Evolutionary conservation across 2,329 filamentous ascomycete species (phyloP).

Genomic region (Colletotrichum lini): DNA sequence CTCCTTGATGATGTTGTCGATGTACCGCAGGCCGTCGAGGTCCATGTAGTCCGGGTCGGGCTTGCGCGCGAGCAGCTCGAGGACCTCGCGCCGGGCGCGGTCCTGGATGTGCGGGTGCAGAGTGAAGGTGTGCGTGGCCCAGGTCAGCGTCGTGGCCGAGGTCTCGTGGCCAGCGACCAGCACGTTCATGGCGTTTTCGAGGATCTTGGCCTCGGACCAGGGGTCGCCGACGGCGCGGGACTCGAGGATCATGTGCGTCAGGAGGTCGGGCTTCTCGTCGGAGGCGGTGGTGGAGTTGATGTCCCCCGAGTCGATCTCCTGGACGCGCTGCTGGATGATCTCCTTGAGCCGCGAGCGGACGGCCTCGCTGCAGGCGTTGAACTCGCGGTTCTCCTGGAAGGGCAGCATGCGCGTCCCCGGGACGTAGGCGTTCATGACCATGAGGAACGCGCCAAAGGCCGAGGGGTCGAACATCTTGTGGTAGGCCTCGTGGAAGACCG

Average conservation of each 20-base stretch:
- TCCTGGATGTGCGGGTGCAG: conserved; percentile 54
- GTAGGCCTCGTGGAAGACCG: conserved; percentile 49
- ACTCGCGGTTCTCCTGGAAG: conserved; percentile 53
- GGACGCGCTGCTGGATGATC: conserved; percentile 47
- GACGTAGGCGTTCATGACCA: conserved; percentile 50
- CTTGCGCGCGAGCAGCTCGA: conserved; percentile 55
- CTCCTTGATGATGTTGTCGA: conserved; percentile 61
- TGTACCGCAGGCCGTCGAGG: conserved; percentile 56
- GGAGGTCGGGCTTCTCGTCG: conserved; percentile 46
- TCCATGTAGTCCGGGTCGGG: conserved; percentile 54
- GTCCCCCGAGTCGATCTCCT: conserved; percentile 39
- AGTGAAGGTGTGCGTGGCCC: conserved; percentile 57
- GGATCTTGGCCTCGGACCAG: conserved; percentile 49
- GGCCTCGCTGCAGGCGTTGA: conserved; percentile 49
- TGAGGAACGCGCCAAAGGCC: conserved; percentile 44
- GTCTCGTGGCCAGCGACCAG: conserved; percentile 62
- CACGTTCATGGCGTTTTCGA: conserved; percentile 60
- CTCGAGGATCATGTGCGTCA: conserved; percentile 53
- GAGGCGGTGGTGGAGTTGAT: conserved; percentile 5
- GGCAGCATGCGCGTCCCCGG: conserved; percentile 55
- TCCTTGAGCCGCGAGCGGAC: conserved; percentile 49
- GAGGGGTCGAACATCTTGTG: conserved; percentile 47
- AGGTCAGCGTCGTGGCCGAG: conserved; percentile 57
- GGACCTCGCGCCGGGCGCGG: conserved; percentile 56
- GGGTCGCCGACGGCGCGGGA: conserved; percentile 44